phyloP scores from a whole-genome alignment of 2,329 filamentous ascomycete species.

The Colletotrichum sp. region DNA sequence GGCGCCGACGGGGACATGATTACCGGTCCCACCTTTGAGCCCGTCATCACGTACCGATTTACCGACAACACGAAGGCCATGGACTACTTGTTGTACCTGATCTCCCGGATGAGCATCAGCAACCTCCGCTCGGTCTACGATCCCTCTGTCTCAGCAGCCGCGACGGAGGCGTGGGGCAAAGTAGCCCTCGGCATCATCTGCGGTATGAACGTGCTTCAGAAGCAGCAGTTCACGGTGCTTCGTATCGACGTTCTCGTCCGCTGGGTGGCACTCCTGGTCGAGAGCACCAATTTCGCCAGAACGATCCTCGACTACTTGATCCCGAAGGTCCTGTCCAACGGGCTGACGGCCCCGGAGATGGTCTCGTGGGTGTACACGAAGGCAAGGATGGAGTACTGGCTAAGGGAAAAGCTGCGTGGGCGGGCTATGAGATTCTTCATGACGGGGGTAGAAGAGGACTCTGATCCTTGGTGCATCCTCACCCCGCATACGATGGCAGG shows the following conservation, averaged over 20 bases:
- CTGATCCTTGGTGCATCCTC: not conserved
- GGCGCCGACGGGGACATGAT: not conserved
- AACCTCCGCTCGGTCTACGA: conserved; percentile 2
- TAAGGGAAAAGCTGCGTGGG: not conserved
- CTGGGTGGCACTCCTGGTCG: not conserved
- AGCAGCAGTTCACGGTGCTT: not conserved
- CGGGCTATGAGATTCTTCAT: not conserved
- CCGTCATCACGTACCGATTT: not conserved
- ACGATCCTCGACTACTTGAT: conserved; percentile 6
- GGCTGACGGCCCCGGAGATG: not conserved
- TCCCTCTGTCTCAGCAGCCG: not conserved
- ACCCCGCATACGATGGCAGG: not conserved
- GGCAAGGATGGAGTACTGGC: not conserved
- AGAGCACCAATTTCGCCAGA: not conserved
- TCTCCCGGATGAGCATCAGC: not conserved
- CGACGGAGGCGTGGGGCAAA: not conserved
- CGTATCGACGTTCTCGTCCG: not conserved
- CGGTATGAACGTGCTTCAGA: not conserved
- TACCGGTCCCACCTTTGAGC: not conserved
- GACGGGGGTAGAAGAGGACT: not conserved
- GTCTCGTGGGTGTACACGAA: not conserved
- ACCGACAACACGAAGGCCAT: not conserved
- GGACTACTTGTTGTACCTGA: conserved; percentile 9
- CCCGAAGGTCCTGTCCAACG: not conserved
- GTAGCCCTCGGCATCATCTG: conserved; percentile 1